Base-by-base conservation (phyloP, 495 filamentous ascomycete species). In the Xylaria venustula region DNA sequence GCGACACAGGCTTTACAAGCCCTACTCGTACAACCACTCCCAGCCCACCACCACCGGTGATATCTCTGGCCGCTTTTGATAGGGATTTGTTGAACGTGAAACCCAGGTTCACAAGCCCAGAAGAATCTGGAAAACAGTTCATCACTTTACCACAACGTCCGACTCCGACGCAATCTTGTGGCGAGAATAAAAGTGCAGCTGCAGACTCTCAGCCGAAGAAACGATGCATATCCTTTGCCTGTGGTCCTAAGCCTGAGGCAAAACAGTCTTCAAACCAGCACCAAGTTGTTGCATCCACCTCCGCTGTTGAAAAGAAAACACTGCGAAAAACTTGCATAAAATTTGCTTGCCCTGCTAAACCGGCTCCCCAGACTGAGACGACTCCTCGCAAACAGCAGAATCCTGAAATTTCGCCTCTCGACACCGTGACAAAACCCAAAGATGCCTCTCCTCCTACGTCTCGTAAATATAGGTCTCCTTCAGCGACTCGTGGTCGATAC, bases 211-310 rank as follows among this genome's bases (percentile, higher is more conserved):
- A 72, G 25, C 71, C 73, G 50, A 80, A 76, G 67, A 96, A 91
- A 77, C 85, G 95, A 49, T 93, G 90, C 75, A 97, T 98, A 64
- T 92, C 84, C 36, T 98, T 98, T 74, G 93, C 91, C 48, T 97
- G 93, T 73, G 89, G 75, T 3, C 76, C 71, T 64, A 85, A 73
- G 65, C 65, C 77, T 11, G 70, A 67, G 25, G 60, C 58, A 15
- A 69, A 71, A 56, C 67, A 70, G 30, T 62, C 72, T 40, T 42
- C 61, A n/a, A 32, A 63, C 53, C 67, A 61, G 45, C 71, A 66
- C 7, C 70, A 63, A 15, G 8, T 17, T 30, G 67, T 62, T 26
- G 67, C 55, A 36, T 42, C 61, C 7, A 70, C 72, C 37, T 61
- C 65, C 15, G 30, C 36, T 23, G 42, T 56, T 20, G 60, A 71